Evolutionary conservation across 805 yeast species (phyloP).

Genomic region (Suhomyces sp.): DNA sequence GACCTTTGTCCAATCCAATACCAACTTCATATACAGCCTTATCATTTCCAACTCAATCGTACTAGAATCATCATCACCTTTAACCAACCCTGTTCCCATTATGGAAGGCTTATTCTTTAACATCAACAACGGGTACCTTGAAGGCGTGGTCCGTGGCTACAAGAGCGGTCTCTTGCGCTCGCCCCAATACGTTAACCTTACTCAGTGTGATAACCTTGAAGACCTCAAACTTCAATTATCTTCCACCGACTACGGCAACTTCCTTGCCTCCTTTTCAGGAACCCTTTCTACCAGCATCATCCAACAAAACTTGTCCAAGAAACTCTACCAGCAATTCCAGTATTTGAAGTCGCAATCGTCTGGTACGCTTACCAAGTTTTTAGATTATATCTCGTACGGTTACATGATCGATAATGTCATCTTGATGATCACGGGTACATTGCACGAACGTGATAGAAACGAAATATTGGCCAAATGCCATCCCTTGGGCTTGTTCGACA

Average conservation of each 20-base stretch:
- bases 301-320: constrained; percentile 72
- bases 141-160: constrained; percentile 94
- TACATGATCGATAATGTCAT: constrained; percentile 98
- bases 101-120: constrained; percentile 97
- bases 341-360: constrained; percentile 83
- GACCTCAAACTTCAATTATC: constrained; percentile 92
- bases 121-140: constrained; percentile 85
- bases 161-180: constrained; percentile 75
- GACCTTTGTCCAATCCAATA: too few species aligned
- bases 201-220: constrained; percentile 94
- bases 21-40: too few species aligned
- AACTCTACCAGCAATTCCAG: constrained; percentile 78
- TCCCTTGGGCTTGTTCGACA: constrained; percentile 98
- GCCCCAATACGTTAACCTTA: constrained; percentile 84
- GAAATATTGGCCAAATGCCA: constrained; percentile 91
- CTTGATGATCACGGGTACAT: constrained; percentile 93
- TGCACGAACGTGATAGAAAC: constrained; percentile 87
- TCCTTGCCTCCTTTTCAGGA: constrained; percentile 76
- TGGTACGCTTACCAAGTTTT: constrained; percentile 73
- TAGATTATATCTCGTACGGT: constrained; percentile 92
- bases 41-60: too few species aligned
- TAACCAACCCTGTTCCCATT: too few species aligned
- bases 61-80: too few species aligned
- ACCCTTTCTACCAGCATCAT: constrained; percentile 85
- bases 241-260: constrained; percentile 94